Base-by-base conservation (phyloP, 1,284 basidiomycete genomes). In the Cryptococcus maquisensis region DNA sequence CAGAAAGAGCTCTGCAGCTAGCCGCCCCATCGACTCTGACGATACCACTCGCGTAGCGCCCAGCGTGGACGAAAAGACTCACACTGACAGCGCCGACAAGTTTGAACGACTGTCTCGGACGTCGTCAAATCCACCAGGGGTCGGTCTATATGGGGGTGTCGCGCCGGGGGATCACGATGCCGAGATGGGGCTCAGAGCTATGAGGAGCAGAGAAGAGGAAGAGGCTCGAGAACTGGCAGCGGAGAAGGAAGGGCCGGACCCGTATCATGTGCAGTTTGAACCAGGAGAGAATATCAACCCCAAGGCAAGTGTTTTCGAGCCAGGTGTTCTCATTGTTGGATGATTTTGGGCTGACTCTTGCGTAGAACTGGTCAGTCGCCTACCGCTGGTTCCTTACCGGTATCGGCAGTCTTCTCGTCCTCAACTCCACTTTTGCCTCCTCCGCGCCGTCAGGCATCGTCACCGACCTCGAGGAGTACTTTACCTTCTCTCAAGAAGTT, bases 371-470 rank as follows among this genome's bases (percentile, higher is more conserved):
- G 86, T 76, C 78, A 12, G 62, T 73, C 2, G n/a, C 58, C 7
- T 82, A 80, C 59, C 76, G 84, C 60, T 86, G 85, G 84, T 84
- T 82, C 62, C 72, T 89, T 21, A 89, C 87, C 3, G 62, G 76
- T 32, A 64, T 84, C 3, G 81, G 78, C 2, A 83, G 85, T 45
- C 44, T 86, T 0, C 79, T 89, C 42, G 83, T 88, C 15, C 76
- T 89, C 56, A 86, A 86, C 68, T 85, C 85, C 12, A 80, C 78
- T 15, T 79, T 78, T 51, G 71, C 76, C 2, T 77, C 75, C 5
- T 72, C 70, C 2, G 66, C 73, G 0, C 76, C 76, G 2, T 69
- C 69, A 5, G 71, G 72, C 37, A 69, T 74, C 52, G 57, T 69
- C 38, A 36, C 42, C 5, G 65, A 78, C 4, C 77, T 88, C 57